phyloP scores from a whole-genome alignment of 257 asterid species.

The Capsicum pubescens region DNA sequence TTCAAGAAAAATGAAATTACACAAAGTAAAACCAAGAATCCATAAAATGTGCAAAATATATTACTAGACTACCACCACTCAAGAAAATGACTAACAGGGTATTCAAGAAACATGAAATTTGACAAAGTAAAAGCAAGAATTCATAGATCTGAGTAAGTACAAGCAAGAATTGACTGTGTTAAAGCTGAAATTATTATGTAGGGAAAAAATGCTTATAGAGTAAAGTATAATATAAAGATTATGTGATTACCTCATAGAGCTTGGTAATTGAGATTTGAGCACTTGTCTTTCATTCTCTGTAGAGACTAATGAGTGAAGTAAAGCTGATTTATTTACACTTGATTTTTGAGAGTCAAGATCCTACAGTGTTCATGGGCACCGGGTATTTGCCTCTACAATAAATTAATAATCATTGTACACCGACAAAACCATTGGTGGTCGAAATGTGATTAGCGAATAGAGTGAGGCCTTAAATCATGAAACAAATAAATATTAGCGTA shows the following conservation, averaged over 20 bases:
- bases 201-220: not conserved
- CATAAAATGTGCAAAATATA: not conserved
- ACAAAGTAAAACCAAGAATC: too few species aligned
- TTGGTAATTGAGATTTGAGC: conserved; percentile 11
- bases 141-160: conserved; percentile 37
- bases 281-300: not conserved
- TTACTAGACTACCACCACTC: not conserved
- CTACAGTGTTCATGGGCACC: not conserved
- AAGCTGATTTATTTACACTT: not conserved
- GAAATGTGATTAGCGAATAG: not conserved
- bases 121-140: conserved; percentile 17
- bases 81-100: conserved; percentile 27
- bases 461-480: conserved; percentile 11
- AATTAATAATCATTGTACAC: not conserved
- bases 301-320: not conserved
- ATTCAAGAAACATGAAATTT: conserved; percentile 21
- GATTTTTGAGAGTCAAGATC: not conserved
- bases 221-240: not conserved
- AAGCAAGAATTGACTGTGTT: conserved; percentile 15
- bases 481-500: not conserved
- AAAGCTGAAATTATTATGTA: not conserved
- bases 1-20: too few species aligned
- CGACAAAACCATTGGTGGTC: conserved; percentile 16
- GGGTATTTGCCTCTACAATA: not conserved
- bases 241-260: not conserved